phyloP scores from a whole-genome alignment of 1,139 yeast species.

The Diutina rugosa region DNA sequence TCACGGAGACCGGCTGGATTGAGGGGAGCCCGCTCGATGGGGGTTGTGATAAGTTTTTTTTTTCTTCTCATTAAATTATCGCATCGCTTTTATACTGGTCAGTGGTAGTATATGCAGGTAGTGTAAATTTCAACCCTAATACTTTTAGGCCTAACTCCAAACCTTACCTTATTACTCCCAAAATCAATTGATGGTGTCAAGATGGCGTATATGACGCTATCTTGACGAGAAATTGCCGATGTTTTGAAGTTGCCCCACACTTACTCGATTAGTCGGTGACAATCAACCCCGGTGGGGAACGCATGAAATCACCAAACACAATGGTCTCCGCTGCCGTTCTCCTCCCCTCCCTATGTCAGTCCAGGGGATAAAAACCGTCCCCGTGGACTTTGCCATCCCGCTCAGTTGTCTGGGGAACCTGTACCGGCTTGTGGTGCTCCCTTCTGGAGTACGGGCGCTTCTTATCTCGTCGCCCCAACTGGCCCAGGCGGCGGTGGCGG shows the following conservation, averaged over 20 bases:
- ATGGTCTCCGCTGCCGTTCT: no score
- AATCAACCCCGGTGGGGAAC: not conserved
- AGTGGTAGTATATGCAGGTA: no score
- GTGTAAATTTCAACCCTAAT: no score
- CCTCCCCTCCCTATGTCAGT: not conserved
- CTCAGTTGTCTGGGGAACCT: not conserved
- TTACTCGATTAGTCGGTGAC: not conserved
- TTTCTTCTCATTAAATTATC: not conserved
- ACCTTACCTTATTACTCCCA: no score
- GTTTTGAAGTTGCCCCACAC: no score
- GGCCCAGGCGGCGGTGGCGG: constrained; percentile 9
- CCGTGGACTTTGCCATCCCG: not conserved
- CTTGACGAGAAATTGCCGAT: no score
- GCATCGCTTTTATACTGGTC: not conserved
- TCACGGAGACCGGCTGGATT: not conserved
- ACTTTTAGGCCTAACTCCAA: no score
- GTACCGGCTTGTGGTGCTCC: constrained; percentile 4
- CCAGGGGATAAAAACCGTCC: not conserved
- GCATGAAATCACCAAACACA: no score
- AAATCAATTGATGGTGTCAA: no score
- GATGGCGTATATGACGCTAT: not conserved
- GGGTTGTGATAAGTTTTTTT: not conserved
- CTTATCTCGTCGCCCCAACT: constrained; percentile 6
- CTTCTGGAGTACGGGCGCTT: constrained; percentile 6
- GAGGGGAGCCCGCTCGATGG: not conserved